Evolutionary conservation across 208 protist genomes (phyloP).

Genomic region (Leishmania gerbilli): DNA sequence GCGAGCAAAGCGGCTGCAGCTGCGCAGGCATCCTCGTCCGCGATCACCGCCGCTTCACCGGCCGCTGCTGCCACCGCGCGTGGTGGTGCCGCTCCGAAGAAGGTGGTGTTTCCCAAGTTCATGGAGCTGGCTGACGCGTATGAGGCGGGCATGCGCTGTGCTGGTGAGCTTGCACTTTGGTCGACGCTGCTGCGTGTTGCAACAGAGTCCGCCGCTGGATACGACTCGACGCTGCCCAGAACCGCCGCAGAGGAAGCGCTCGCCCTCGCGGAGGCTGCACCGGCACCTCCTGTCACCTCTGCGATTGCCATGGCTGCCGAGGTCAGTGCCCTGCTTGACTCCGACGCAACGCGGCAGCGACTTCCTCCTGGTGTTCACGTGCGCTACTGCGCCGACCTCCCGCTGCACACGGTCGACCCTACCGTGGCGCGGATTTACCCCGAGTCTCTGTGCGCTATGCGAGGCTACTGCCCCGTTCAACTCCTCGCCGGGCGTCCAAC

Average conservation of each 20-base stretch:
- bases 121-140: slow-evolving; percentile 78
- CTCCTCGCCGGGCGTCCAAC: slow-evolving; percentile 31
- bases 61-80: not conserved
- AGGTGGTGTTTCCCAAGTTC: slow-evolving; percentile 68
- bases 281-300: slow-evolving; percentile 13
- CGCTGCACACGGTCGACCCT: slow-evolving; percentile 39
- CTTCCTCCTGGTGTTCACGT: slow-evolving; percentile 36
- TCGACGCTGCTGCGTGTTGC: slow-evolving; percentile 49
- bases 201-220: slow-evolving; percentile 41
- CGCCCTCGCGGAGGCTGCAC: slow-evolving; percentile 8
- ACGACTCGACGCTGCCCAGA: slow-evolving; percentile 46
- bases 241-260: slow-evolving; percentile 51
- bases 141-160: slow-evolving; percentile 41
- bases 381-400: slow-evolving; percentile 38
- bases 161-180: slow-evolving; percentile 57
- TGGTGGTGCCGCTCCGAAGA: slow-evolving; percentile 46
- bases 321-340: slow-evolving; percentile 20
- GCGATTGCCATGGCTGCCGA: slow-evolving; percentile 24
- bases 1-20: not conserved
- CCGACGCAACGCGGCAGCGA: slow-evolving; percentile 21
- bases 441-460: slow-evolving; percentile 50
- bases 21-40: not conserved
- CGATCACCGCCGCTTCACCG: not conserved
- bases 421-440: slow-evolving; percentile 52
- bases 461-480: slow-evolving; percentile 65